Evolutionary conservation across 139 green algal genomes (phyloP), one percentile per base, ranked within the genome.

Genomic region (Picochlorum sp.): DNA sequence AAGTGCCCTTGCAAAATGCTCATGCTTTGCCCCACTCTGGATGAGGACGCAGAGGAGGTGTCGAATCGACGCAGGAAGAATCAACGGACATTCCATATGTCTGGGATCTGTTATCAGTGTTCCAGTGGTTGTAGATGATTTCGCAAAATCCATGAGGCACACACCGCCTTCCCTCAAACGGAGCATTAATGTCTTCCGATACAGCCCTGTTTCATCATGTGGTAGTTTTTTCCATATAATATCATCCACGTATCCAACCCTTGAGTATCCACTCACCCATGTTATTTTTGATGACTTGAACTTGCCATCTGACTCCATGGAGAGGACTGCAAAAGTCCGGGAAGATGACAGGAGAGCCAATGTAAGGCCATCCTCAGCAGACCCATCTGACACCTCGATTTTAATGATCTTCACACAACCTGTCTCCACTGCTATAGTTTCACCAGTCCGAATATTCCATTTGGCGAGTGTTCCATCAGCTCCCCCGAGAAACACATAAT

Each of bases 401-500:
- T 32, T 30, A 24, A 61, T 41, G 15, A 73, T 63, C n/a, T 49
- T 60, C 16, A 50, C 65, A n/a, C 63, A 47, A 1, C 57, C 64
- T 2, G 60, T 73, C 2, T 73, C 71, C 11, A 73, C 28, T 38
- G 63, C 66, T 2, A 62, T 23, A 1, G 57, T 65, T 28, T 41
- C 14, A 13, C 57, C 54, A 21, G 57, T 30, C 4, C 15, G 51
- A 18, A 70, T 81, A 68, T 93, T 81, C 86, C 88, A 95, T 21
- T 81, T 62, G 45, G 73, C 71, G 49, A 95, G 70, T 9, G 58
- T 68, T 23, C 87, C 87, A 38, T 88, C 79, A 0, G 38, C 63
- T 57, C 90, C 86, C 0, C 87, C 88, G 58, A 94, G 45, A 38
- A 88, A 60, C 20, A 87, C 65, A 13, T 77, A 57, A 57, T 61